Percentiles rank a stretch among this genome's conserved stretches.
These are phyloP conservation scores for Leucosporidium scottii DNA, from an alignment of 768 basidiomycete species.

Conservation along the genomic window DNA sequence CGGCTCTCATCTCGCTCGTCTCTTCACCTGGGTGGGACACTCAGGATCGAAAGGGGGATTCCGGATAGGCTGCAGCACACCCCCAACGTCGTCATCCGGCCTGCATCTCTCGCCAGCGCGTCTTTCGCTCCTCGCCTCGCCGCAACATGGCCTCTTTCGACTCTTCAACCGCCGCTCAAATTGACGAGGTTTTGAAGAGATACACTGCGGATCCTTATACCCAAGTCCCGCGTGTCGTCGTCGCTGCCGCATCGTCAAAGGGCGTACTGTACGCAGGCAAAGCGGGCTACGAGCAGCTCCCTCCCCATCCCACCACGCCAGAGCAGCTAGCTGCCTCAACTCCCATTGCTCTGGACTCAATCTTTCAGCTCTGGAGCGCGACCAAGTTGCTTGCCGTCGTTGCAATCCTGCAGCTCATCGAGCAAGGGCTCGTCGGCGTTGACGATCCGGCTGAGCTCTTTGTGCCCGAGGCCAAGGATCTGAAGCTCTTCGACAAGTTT, in stretches of 20 bases:
- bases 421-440: conserved; percentile 35
- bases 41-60: too few relatives aligned
- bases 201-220: neutral
- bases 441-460: conserved; percentile 31
- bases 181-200: neutral
- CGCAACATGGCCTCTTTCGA: too few relatives aligned
- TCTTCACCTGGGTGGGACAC: too few relatives aligned
- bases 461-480: conserved; percentile 14
- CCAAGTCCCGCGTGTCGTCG: conserved; percentile 9
- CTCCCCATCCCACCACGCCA: neutral
- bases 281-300: conserved; percentile 2
- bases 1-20: too few relatives aligned
- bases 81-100: too few relatives aligned
- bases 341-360: neutral
- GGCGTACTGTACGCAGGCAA: neutral
- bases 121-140: too few relatives aligned
- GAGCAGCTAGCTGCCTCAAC: neutral
- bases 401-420: conserved; percentile 39
- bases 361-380: conserved; percentile 35
- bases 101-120: too few relatives aligned
- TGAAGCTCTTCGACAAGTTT: too few relatives aligned
- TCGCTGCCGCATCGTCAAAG: conserved; percentile 1
- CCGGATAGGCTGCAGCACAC: too few relatives aligned
- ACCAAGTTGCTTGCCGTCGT: conserved; percentile 40
- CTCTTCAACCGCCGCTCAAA: neutral